Percentiles rank a stretch among this genome's conserved stretches.
Evolutionary conservation across 495 filamentous ascomycete genomes (phyloP).

Genomic region (Neohortaea acidophila): DNA sequence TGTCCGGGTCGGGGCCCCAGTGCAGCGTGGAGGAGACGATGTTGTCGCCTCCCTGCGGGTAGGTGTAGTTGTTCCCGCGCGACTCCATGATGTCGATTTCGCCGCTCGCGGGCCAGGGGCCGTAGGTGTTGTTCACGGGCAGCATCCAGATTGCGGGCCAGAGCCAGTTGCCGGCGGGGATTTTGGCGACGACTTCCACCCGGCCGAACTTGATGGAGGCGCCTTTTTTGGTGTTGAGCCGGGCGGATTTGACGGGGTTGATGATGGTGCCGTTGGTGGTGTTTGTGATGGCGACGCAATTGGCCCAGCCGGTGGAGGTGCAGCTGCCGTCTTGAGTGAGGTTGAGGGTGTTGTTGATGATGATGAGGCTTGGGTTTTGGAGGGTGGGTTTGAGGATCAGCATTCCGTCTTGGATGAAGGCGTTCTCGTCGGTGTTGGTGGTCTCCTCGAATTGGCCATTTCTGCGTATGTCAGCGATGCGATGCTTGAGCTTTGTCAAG

Average conservation of each 20-base stretch:
- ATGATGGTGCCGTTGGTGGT: conserved; percentile 56
- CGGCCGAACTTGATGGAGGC: conserved; percentile 66
- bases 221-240: conserved; percentile 55
- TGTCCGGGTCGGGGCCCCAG: conserved; percentile 51
- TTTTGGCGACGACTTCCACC: conserved; percentile 60
- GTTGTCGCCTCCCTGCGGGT: conserved; percentile 63
- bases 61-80: conserved; percentile 64
- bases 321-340: conserved; percentile 49
- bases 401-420: conserved; percentile 50
- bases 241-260: conserved; percentile 62
- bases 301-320: conserved; percentile 37
- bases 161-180: conserved; percentile 69
- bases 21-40: conserved; percentile 67
- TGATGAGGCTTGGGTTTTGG: conserved; percentile 48
- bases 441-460: conserved; percentile 73
- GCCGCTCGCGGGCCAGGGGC: conserved; percentile 64
- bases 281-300: conserved; percentile 54
- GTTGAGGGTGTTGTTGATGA: conserved; percentile 47
- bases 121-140: conserved; percentile 56
- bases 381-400: conserved; percentile 66
- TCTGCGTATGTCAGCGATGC: conserved; percentile 32
- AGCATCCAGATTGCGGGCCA: conserved; percentile 93
- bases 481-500: not conserved
- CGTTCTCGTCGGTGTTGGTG: conserved; percentile 52
- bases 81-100: conserved; percentile 74